phyloP scores from a whole-genome alignment of 2,329 filamentous ascomycete genomes.

The Microsporum canis region DNA sequence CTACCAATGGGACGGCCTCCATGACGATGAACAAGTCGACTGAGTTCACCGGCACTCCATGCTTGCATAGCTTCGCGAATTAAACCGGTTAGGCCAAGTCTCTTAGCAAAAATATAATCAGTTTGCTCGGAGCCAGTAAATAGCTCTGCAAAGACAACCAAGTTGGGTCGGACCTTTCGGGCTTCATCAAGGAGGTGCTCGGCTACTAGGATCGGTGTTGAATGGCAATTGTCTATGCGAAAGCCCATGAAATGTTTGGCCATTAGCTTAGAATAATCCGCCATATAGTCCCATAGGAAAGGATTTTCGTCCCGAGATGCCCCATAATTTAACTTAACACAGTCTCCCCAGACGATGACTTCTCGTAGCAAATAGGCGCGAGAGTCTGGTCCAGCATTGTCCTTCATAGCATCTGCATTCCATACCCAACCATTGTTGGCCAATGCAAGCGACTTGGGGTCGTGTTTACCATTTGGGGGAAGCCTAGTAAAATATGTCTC shows the following conservation, averaged over 20 bases:
- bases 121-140: slow-evolving; percentile 93
- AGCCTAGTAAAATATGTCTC: slow-evolving; percentile 93
- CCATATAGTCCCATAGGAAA: slow-evolving; percentile 93
- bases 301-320: slow-evolving; percentile 70
- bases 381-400: slow-evolving; percentile 83
- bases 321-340: slow-evolving; percentile 92
- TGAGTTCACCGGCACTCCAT: slow-evolving; percentile 89
- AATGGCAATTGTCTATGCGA: slow-evolving; percentile 96
- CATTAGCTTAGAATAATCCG: slow-evolving; percentile 77
- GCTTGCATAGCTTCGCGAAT: slow-evolving; percentile 98
- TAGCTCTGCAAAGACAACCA: slow-evolving; percentile 88
- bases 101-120: slow-evolving; percentile 91
- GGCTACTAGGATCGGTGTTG: slow-evolving; percentile 85
- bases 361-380: slow-evolving; percentile 90
- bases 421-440: slow-evolving; percentile 99
- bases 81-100: slow-evolving; percentile 77
- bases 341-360: slow-evolving; percentile 97
- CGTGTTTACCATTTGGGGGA: slow-evolving; percentile 66
- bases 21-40: slow-evolving; percentile 82
- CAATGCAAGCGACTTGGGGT: slow-evolving; percentile 63
- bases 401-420: slow-evolving; percentile 86
- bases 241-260: slow-evolving; percentile 93
- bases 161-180: slow-evolving; percentile 70
- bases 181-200: slow-evolving; percentile 92
- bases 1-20: slow-evolving; percentile 91